These are phyloP conservation scores for Polysphondylium violaceum DNA, from an alignment of 78 protist species.

Conservation along the genomic window DNA sequence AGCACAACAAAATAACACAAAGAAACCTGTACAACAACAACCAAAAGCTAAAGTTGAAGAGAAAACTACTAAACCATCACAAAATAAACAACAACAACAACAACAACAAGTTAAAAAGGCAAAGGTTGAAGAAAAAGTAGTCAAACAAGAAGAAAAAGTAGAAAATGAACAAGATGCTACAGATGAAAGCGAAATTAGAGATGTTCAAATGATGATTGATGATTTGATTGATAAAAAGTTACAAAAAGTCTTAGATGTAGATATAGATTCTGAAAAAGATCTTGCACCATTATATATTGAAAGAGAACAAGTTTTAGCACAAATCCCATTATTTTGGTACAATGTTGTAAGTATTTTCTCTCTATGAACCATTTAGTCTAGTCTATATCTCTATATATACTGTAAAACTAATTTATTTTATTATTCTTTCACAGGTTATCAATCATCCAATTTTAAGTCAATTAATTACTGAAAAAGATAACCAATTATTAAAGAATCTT, in stretches of 20 bases:
- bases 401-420: neutral
- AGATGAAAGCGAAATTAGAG: neutral
- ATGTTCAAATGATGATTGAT: conserved; percentile 22
- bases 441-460: conserved; percentile 36
- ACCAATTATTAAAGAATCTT: neutral
- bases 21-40: neutral
- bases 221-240: conserved; percentile 3
- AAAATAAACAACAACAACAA: conserved; percentile 26
- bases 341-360: conserved; percentile 8
- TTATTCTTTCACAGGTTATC: too few species aligned
- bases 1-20: neutral
- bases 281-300: conserved; percentile 4
- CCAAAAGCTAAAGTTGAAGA: neutral
- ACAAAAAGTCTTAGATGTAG: conserved; percentile 10
- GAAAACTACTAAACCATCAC: neutral
- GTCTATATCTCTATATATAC: neutral
- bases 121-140: neutral
- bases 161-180: neutral
- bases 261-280: neutral
- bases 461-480: conserved; percentile 32
- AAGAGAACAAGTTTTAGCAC: conserved; percentile 20
- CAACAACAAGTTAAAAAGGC: neutral
- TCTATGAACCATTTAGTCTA: neutral
- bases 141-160: neutral
- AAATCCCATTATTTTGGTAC: conserved; percentile 36